These are phyloP conservation scores for Malus orientalis DNA, from an alignment of 306 rosid species.

Conservation along the genomic window DNA sequence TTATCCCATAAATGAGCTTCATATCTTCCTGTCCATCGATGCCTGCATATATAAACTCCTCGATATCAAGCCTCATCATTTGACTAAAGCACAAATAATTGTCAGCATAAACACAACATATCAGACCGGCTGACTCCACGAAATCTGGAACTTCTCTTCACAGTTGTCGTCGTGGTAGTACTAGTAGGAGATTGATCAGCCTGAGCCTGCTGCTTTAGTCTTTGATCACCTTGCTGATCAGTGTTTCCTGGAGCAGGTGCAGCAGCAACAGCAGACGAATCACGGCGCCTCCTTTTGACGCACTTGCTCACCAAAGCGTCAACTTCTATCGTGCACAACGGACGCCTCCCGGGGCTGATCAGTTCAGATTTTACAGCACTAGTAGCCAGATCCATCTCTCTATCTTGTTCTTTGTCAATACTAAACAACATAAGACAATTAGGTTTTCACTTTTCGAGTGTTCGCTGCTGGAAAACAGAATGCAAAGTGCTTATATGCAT, in stretches of 20 bases:
- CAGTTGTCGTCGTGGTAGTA: conserved; percentile 8
- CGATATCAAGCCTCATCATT: background rate
- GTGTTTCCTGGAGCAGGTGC: conserved; percentile 7
- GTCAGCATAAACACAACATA: background rate
- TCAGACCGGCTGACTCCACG: conserved; percentile 38
- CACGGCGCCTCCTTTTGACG: conserved; percentile 47
- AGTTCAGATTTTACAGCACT: conserved; percentile 32
- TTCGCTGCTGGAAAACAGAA: conserved; percentile 4
- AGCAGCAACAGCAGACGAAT: conserved; percentile 8
- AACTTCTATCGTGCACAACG: conserved; percentile 32
- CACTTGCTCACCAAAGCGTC: conserved; percentile 25
- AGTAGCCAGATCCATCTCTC: conserved; percentile 33
- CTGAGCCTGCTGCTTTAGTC: conserved; percentile 10
- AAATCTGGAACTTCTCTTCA: conserved; percentile 42
- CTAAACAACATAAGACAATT: conserved; percentile 9
- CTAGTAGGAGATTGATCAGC: conserved; percentile 14
- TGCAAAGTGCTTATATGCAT: conserved; percentile 12
- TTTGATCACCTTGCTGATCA: conserved; percentile 16
- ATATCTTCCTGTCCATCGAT: conserved; percentile 41
- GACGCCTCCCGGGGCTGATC: background rate
- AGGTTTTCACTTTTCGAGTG: background rate
- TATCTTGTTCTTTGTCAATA: background rate
- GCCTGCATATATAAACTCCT: conserved; percentile 7
- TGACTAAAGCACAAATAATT: background rate
- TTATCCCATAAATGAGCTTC: conserved; percentile 52